These are phyloP conservation scores for Tylopilus plumbeoviolaceoides DNA, from an alignment of 768 basidiomycete species.

Conservation along the genomic window DNA sequence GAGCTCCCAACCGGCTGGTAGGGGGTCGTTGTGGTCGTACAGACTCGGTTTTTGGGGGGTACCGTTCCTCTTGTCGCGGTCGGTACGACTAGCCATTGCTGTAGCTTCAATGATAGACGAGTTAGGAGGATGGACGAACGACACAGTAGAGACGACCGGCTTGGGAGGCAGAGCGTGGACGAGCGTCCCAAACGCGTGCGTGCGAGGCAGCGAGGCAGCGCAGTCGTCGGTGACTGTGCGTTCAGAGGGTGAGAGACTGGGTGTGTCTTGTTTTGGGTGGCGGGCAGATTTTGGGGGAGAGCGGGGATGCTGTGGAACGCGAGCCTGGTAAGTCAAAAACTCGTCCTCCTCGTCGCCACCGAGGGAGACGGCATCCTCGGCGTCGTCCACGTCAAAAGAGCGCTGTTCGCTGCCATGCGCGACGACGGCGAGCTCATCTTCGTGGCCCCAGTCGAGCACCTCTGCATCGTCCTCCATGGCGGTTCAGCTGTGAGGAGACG, in stretches of 20 bases:
- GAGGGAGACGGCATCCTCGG: conserved; percentile 65
- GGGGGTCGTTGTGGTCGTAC: conserved; percentile 30
- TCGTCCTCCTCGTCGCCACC: conserved; percentile 71
- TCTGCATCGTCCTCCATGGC: conserved; percentile 67
- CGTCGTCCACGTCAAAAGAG: conserved; percentile 35
- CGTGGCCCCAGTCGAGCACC: conserved; percentile 66
- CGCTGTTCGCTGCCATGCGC: conserved; percentile 39
- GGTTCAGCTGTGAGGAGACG: conserved; percentile 15
- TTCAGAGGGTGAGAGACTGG: conserved; percentile 10
- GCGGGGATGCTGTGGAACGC: conserved; percentile 26
- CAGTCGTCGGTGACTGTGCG: conserved; percentile 17
- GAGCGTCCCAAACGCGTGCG: conserved; percentile 27
- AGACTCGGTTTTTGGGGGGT: conserved; percentile 20
- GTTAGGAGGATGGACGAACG: conserved; percentile 52
- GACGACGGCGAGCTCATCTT: conserved; percentile 42
- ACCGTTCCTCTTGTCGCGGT: conserved; percentile 43
- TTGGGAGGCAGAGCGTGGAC: conserved; percentile 71
- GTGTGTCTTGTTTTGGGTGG: conserved; percentile 13
- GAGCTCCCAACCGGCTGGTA: conserved; percentile 62
- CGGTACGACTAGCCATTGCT: conserved; percentile 49
- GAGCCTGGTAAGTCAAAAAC: conserved; percentile 43
- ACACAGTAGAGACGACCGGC: conserved; percentile 48
- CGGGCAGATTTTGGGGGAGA: conserved; percentile 17
- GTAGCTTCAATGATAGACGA: conserved; percentile 59
- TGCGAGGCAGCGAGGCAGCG: conserved; percentile 22